Evolutionary conservation across 805 yeast species (phyloP), one percentile per base, ranked within the genome.

Genomic region (Kockiozyma suomiensis): DNA sequence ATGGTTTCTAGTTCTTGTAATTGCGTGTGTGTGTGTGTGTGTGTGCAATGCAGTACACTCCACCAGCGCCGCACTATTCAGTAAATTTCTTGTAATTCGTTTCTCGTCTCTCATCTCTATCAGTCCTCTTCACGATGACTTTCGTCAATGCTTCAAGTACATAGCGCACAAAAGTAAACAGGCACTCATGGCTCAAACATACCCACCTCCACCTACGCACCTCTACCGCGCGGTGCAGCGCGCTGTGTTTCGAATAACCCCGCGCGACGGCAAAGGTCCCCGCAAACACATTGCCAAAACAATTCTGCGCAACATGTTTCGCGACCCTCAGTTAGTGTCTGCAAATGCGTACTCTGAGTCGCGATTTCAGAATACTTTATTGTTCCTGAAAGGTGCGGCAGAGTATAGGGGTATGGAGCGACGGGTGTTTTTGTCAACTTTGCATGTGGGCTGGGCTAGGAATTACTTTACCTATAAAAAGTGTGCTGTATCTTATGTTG

Each of bases 281-380:
- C 30, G 37, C 5, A 55, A 35, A 26, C 32, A 35, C 33, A 21
- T 49, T 13, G 32, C 40, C n/a, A 47, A 41, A 12, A 25, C 26
- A n/a, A 17, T 59, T 17, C 30, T 56, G 13, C 61, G 59, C n/a
- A 56, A 50, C 45, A 40, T 54, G 55, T 50, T 59, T 45, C 37
- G 42, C 21, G 53, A 50, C 26, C 7, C 30, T 5, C 23, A 19
- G 10, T 26, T 51, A 4, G 37, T 19, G 3, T 10, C 21, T 3
- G 37, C 25, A 28, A 1, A 23, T 6, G 32, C 42, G 33, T 43
- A 30, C 43, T 35, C 57, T 15, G 41, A 41, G 21, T n/a, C 41
- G n/a, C 48, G 56, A 41, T 43, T 56, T 26, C 40, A 15, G n/a
- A 59, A 59, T 30, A 59, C 63, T 5, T n/a, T 59, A 25, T 4